Evolutionary conservation across 1,284 basidiomycete species (phyloP).

Genomic region (Sanghuangporus sanghuang): DNA sequence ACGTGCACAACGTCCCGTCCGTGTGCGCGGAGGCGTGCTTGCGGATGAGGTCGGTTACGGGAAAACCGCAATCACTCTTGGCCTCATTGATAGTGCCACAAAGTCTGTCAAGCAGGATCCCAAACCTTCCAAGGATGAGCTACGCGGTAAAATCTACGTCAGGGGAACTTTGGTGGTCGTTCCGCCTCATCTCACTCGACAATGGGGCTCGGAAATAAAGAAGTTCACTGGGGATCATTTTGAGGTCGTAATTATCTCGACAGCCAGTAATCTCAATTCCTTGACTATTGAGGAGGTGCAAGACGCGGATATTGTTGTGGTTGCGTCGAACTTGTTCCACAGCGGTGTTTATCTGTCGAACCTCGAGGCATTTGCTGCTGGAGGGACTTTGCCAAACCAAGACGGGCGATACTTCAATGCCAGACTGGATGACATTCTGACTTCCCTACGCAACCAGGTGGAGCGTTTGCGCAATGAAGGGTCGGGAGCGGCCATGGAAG

Average conservation of each 20-base stretch:
- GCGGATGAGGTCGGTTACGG: slow-evolving; percentile 97
- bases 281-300: slow-evolving; percentile 73
- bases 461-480: slow-evolving; percentile 62
- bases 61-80: slow-evolving; percentile 93
- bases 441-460: slow-evolving; percentile 59
- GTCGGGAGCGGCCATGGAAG: slow-evolving; percentile 49
- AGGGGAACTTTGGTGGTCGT: slow-evolving; percentile 85
- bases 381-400: slow-evolving; percentile 54
- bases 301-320: slow-evolving; percentile 83
- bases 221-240: slow-evolving; percentile 75
- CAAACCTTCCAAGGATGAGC: slow-evolving; percentile 40
- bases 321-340: slow-evolving; percentile 83
- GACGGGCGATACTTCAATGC: slow-evolving; percentile 89
- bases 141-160: slow-evolving; percentile 65
- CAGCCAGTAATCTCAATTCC: slow-evolving; percentile 68
- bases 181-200: slow-evolving; percentile 83
- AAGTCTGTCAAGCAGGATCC: slow-evolving; percentile 56
- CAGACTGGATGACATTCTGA: slow-evolving; percentile 60
- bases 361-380: slow-evolving; percentile 64
- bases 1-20: slow-evolving; percentile 73
- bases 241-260: slow-evolving; percentile 67
- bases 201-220: slow-evolving; percentile 84
- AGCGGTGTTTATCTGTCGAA: slow-evolving; percentile 74
- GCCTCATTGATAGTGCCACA: slow-evolving; percentile 70
- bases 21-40: slow-evolving; percentile 84